phyloP scores from a whole-genome alignment of 2,329 filamentous ascomycete species.

The Botrytis squamosa region DNA sequence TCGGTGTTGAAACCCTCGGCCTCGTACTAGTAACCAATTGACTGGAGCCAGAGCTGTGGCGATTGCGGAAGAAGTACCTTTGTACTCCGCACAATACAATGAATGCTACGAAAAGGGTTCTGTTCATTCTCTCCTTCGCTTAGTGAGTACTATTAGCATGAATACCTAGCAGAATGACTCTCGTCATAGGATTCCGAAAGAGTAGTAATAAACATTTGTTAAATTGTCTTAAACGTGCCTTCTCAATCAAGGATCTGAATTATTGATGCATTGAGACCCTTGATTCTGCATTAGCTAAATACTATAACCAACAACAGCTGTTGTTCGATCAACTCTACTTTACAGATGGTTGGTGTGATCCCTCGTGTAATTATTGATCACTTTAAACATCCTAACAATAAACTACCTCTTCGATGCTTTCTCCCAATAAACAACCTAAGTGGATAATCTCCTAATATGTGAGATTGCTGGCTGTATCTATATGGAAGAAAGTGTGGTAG shows the following conservation, averaged over 20 bases:
- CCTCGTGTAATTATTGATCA: neutral
- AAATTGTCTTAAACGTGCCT: conserved; percentile 1
- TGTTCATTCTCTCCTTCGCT: neutral
- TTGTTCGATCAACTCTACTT: neutral
- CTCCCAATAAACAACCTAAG: neutral
- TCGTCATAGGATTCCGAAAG: neutral
- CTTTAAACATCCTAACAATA: neutral
- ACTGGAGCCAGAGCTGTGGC: neutral
- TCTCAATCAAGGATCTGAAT: neutral
- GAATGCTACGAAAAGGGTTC: neutral
- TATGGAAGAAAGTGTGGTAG: neutral
- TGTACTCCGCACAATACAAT: neutral
- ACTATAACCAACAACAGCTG: neutral
- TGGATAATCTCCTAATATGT: neutral
- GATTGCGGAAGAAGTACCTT: neutral
- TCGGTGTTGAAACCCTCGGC: neutral
- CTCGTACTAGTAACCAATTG: conserved; percentile 8
- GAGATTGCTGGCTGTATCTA: neutral
- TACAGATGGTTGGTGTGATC: neutral
- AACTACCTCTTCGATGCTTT: neutral
- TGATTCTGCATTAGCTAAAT: conserved; percentile 4
- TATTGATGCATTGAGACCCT: conserved; percentile 1
- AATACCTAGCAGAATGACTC: neutral
- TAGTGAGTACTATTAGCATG: neutral
- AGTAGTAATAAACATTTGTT: neutral